These are phyloP conservation scores for Aspergillus tubingensis DNA, from an alignment of 2,329 filamentous ascomycete genomes.

Conservation along the genomic window DNA sequence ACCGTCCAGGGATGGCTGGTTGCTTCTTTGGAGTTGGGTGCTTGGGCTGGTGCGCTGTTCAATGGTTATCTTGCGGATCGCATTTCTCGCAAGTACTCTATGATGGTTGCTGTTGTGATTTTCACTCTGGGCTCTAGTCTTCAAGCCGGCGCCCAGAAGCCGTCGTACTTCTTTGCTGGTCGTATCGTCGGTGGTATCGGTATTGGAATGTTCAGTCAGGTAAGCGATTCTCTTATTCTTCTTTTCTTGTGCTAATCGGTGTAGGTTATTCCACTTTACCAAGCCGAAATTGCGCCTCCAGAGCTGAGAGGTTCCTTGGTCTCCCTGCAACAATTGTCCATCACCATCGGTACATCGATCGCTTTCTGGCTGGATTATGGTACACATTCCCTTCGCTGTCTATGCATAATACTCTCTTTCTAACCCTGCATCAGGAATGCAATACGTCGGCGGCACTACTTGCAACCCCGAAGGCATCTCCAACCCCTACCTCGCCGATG, in stretches of 20 bases:
- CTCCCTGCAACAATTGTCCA: constrained; percentile 65
- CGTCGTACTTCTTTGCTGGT: constrained; percentile 28
- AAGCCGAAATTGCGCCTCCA: constrained; percentile 55
- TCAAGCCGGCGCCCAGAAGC: constrained; percentile 31
- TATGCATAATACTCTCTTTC: not conserved
- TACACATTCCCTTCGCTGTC: not conserved
- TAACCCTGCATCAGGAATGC: constrained; percentile 9
- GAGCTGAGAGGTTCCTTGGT: constrained; percentile 69
- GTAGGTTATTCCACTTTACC: constrained; percentile 32
- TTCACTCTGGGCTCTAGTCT: constrained; percentile 36
- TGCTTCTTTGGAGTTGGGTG: constrained; percentile 39
- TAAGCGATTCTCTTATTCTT: not conserved
- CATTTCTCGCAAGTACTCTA: constrained; percentile 36
- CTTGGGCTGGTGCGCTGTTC: constrained; percentile 35
- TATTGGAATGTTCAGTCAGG: constrained; percentile 23
- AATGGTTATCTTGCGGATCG: constrained; percentile 33
- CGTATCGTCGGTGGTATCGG: constrained; percentile 12
- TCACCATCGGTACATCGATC: constrained; percentile 52
- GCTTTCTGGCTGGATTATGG: constrained; percentile 15
- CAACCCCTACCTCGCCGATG: constrained; percentile 11
- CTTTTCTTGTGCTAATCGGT: not conserved
- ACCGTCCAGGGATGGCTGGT: constrained; percentile 38
- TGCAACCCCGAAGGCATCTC: constrained; percentile 16
- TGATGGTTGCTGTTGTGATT: constrained; percentile 37
- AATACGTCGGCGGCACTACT: constrained; percentile 60